Evolutionary conservation across 106 monocot species (phyloP), one percentile per base, ranked within the genome.

Genomic region (Dendrobium huoshanense): DNA sequence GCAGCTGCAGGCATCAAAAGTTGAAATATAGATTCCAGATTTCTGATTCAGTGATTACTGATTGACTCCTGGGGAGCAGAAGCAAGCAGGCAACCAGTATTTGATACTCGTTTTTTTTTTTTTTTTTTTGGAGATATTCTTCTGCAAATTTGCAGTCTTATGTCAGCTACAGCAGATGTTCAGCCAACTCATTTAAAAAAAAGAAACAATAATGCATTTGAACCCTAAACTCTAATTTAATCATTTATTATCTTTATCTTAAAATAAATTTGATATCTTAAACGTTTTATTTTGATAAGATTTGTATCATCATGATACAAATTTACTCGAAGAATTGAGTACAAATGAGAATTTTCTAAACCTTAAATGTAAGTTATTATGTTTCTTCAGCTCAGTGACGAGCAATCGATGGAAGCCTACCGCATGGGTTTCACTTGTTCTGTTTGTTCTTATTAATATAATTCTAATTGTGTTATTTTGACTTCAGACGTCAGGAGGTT

Each of bases 1-100:
- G 44, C 99, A 99, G 75, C 76, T 99, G 67, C 92, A 99, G 82
- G 91, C 87, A 51, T 82, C 84, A 17, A 92, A 77, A 79, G 81
- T 51, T 80, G 93, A 92, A 56, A 75, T 81, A 2, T 76, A 25
- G 41, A 24, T 47, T 76, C 27, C 73, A 73, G 5, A 17, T 4
- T 41, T 73, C 41, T 73, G 41, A 41, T 41, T 73, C 37, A 13
- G 13, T 41, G 41, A 73, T 73, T 40, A 45, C 10, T 51, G 51
- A 1, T 51, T 51, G 45, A 45, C 51, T 51, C 51, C 51, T 51
- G 51, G 51, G 13, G 15, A 51, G 13, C 15, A 51, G 45, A 45
- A 45, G 6, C 51, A 13, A 13, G 51, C 51, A 51, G 15, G 13
- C 10, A 51, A 51, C 3, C 51, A 45, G 0, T 45, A 45, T 45